Percentiles rank a stretch among this genome's conserved stretches.
These are phyloP conservation scores for Seiridium unicorne DNA, from an alignment of 2,329 filamentous ascomycete genomes.

Conservation along the genomic window DNA sequence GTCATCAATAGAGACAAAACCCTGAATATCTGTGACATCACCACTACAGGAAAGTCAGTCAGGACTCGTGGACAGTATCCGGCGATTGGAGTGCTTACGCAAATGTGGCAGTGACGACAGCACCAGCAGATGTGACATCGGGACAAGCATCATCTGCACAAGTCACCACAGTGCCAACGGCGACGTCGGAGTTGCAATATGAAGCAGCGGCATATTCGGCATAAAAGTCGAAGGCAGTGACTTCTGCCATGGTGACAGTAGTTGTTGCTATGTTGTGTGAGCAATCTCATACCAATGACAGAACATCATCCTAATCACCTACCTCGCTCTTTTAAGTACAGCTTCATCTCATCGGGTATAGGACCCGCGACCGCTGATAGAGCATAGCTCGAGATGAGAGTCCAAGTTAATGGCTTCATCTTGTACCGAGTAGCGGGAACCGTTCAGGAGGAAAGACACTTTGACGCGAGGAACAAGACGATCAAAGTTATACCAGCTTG, in stretches of 20 bases:
- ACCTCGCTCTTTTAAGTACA: slow-evolving; percentile 32
- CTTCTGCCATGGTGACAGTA: slow-evolving; percentile 21
- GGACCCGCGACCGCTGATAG: slow-evolving; percentile 20
- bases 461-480: slow-evolving; percentile 1
- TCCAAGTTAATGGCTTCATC: slow-evolving; percentile 26
- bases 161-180: slow-evolving; percentile 35
- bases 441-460: not conserved
- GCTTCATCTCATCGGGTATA: slow-evolving; percentile 12
- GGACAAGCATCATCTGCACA: slow-evolving; percentile 45
- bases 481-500: not conserved
- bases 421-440: slow-evolving; percentile 9
- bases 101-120: slow-evolving; percentile 42
- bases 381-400: slow-evolving; percentile 22
- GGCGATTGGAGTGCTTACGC: slow-evolving; percentile 23
- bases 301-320: not conserved
- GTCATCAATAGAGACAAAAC: slow-evolving; percentile 51
- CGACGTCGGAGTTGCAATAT: slow-evolving; percentile 50
- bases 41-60: slow-evolving; percentile 22
- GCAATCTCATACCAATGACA: not conserved
- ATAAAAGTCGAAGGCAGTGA: slow-evolving; percentile 44
- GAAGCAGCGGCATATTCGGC: slow-evolving; percentile 50
- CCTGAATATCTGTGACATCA: slow-evolving; percentile 44
- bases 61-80: not conserved
- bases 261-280: not conserved
- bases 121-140: slow-evolving; percentile 38